Evolutionary conservation across 768 basidiomycete genomes (phyloP).

Genomic region (Leccinellum luteum): DNA sequence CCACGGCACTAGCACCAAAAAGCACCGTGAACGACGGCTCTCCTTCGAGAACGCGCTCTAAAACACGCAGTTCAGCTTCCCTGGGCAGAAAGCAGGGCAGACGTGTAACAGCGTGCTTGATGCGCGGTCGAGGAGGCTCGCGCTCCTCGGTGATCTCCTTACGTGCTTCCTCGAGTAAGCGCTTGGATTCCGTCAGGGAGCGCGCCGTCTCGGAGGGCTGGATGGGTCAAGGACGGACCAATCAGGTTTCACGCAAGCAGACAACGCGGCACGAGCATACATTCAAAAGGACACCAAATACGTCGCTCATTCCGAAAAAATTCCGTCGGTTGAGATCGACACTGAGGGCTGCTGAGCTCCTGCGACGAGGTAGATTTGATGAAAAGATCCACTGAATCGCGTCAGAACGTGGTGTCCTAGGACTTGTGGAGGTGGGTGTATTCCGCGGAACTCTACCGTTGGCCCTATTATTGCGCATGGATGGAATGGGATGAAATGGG

Average conservation of each 20-base stretch:
- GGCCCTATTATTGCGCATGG: conserved; percentile 30
- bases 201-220: conserved; percentile 80
- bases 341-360: conserved; percentile 57
- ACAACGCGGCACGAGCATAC: conserved; percentile 40
- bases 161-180: conserved; percentile 73
- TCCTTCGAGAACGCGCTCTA: conserved; percentile 61
- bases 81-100: conserved; percentile 74
- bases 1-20: conserved; percentile 78
- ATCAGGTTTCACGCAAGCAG: conserved; percentile 5
- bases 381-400: conserved; percentile 75
- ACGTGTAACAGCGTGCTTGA: conserved; percentile 76
- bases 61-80: conserved; percentile 58
- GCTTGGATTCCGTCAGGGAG: conserved; percentile 74
- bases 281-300: conserved; percentile 71
- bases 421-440: conserved; percentile 20
- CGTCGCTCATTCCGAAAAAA: conserved; percentile 79
- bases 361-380: conserved; percentile 63
- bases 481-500: conserved; percentile 5
- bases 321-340: conserved; percentile 63
- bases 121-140: conserved; percentile 62
- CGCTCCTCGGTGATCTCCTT: conserved; percentile 68
- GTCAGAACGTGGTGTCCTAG: conserved; percentile 32
- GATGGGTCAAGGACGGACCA: conserved; percentile 9
- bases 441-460: conserved; percentile 25
- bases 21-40: conserved; percentile 80